Evolutionary conservation across 441 rosid species (phyloP), one percentile per base, ranked within the genome.

Genomic region (Gossypium davidsonii): DNA sequence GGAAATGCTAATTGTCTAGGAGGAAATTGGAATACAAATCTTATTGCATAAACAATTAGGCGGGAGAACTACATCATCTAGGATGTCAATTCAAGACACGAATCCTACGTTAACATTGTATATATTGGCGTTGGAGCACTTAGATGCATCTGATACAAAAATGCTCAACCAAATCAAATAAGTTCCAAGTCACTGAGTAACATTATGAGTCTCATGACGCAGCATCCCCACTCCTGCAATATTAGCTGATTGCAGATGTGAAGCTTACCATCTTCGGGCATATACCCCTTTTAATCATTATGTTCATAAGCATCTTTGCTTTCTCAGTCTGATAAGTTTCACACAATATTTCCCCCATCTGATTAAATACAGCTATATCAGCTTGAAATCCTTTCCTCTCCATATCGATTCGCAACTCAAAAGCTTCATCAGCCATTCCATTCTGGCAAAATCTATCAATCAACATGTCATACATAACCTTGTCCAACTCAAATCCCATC

Each of bases 281-380:
- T 49, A 74, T 21, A 55, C 84, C 80, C 12, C 77, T 84, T 71
- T 73, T 82, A 66, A 84, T 78, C 71, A 86, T 3, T 5, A 64
- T 67, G 49, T 75, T 73, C 39, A 76, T 31, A 63, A 81, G 59
- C 81, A 79, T 67, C 74, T 74, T 71, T 9, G 66, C 74, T 49
- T 78, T 84, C 74, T 66, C 82, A 39, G 8, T 49, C 9, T 63
- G 73, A 70, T 77, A 48, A 15, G 23, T 46, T 63, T 80, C 70
- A 55, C 76, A 81, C 66, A 79, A 34, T 10, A 46, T 78, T 63
- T 73, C 58, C 39, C 76, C 80, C 31, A 84, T 73, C 37, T 57
- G 57, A 64, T 73, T 60, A 49, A 39, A 61, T 15, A 42, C 0
- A 25, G 49, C 12, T 28, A 31, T 46, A 55, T 79, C 77, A 3